These are phyloP conservation scores for Tripidium arundinaceum DNA, from an alignment of 202 grass and related monocot species.

Conservation along the genomic window DNA sequence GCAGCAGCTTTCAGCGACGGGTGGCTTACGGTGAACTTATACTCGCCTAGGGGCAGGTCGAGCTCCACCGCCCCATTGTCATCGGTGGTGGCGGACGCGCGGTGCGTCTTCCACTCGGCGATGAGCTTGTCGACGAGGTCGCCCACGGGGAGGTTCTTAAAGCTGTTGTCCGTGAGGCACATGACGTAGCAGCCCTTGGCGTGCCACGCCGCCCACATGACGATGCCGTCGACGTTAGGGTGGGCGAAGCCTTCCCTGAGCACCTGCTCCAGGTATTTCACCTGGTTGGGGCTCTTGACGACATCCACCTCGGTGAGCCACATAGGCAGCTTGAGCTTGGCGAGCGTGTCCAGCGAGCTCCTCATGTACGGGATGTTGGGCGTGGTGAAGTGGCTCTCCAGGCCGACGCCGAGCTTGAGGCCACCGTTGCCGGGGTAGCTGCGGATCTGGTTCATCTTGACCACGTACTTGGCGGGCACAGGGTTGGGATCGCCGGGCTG, in stretches of 20 bases:
- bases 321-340: slow-evolving; percentile 52
- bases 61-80: slow-evolving; percentile 28
- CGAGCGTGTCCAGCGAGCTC: slow-evolving; percentile 62
- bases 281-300: slow-evolving; percentile 28
- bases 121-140: slow-evolving; percentile 79
- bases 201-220: slow-evolving; percentile 78
- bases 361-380: slow-evolving; percentile 80
- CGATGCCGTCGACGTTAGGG: slow-evolving; percentile 75
- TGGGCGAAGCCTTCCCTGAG: slow-evolving; percentile 87
- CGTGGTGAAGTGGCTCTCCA: slow-evolving; percentile 62
- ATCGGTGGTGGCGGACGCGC: slow-evolving; percentile 15
- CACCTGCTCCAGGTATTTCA: slow-evolving; percentile 57
- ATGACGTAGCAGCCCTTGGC: slow-evolving; percentile 58
- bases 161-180: slow-evolving; percentile 80
- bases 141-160: slow-evolving; percentile 63
- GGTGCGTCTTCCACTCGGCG: slow-evolving; percentile 46
- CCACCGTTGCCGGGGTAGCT: slow-evolving; percentile 33
- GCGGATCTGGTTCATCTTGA: slow-evolving; percentile 58
- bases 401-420: slow-evolving; percentile 61
- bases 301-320: slow-evolving; percentile 95
- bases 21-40: slow-evolving; percentile 42
- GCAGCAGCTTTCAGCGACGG: slow-evolving; percentile 1
- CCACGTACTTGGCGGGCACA: slow-evolving; percentile 50
- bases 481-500: slow-evolving; percentile 37
- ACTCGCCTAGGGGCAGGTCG: slow-evolving; percentile 47